Percentiles rank a stretch among this genome's conserved stretches.
Conservation (phyloP, 768 basidiomycete genomes). For the Lentinula edodes region DNA sequence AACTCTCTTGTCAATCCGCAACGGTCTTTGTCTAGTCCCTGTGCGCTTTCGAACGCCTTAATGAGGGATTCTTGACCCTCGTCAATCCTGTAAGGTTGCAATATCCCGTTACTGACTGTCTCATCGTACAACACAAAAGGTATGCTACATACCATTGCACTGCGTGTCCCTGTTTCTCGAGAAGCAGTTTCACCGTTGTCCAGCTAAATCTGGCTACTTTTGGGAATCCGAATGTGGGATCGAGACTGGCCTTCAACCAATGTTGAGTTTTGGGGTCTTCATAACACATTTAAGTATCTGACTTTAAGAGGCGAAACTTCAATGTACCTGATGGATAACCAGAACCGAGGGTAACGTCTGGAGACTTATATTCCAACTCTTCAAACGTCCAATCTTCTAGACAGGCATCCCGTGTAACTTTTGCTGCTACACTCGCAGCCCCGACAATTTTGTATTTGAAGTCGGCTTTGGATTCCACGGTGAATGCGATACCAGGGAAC, state of each 20-base stretch:
- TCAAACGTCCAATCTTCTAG: conserved; percentile 83
- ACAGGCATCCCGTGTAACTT: conserved; percentile 91
- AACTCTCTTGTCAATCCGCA: conserved; percentile 70
- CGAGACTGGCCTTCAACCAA: conserved; percentile 72
- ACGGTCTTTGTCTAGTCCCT: conserved; percentile 72
- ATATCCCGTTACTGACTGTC: background rate
- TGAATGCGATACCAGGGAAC: conserved; percentile 84
- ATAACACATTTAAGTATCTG: background rate
- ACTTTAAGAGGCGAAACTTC: background rate
- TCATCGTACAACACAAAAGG: background rate
- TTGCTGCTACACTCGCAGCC: conserved; percentile 96
- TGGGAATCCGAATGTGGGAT: conserved; percentile 91
- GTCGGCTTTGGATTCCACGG: conserved; percentile 90
- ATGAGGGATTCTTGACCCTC: conserved; percentile 74
- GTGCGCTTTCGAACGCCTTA: conserved; percentile 66
- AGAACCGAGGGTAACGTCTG: conserved; percentile 53
- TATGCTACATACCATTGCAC: conserved; percentile 65
- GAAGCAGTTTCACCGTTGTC: conserved; percentile 82
- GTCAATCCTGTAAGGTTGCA: conserved; percentile 56
- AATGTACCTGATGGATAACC: conserved; percentile 85
- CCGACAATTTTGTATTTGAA: conserved; percentile 96
- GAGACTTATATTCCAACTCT: conserved; percentile 34
- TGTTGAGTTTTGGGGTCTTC: conserved; percentile 88
- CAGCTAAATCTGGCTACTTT: conserved; percentile 90
- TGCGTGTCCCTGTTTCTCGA: conserved; percentile 75